Evolutionary conservation across 768 basidiomycete genomes (phyloP), one percentile per base, ranked within the genome.

Genomic region (Lactarius sanguifluus): DNA sequence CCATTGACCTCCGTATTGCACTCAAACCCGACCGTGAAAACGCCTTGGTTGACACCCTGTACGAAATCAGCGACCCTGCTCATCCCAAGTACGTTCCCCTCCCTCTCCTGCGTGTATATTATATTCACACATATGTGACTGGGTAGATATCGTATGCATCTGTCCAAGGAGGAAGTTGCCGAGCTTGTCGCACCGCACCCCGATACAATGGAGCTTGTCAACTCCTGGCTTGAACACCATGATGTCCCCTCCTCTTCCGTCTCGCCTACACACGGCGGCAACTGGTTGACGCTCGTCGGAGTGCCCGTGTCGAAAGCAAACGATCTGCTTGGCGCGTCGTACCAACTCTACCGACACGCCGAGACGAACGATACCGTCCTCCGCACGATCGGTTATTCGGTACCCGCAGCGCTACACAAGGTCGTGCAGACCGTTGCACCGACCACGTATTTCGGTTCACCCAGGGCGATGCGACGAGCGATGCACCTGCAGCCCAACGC

Each of bases 341-440:
- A 90, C 74, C 79, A 81, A 59, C 75, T 87, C 57, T 89, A 83
- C 75, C 77, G 79, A 36, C 85, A 89, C 70, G 70, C 74, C 1
- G 74, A 73, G 54, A 82, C 83, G 30, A 79, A 79, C 4, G 81
- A 84, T 47, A 79, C 77, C 40, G 77, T 86, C 62, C 76, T 89
- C 59, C 85, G 87, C 66, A 82, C 87, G 28, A 74, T 84, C 47
- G 77, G 80, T 65, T 87, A 90, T 76, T 85, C 86, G 30, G 81
- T 89, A 9, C 88, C 84, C 20, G 72, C 77, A 54, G 76, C 77
- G 4, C 77, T 88, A 41, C 84, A 85, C 52, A 73, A 76, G 0
- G 85, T 89, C 67, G 75, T 91, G 68, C 76, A 85, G 30, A 76
- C 87, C 23, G 79, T 90, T 36, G 78, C 86, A 0, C 89, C 90